Conservation (phyloP, 2,329 filamentous ascomycete species). For the Exophiala sideris region DNA sequence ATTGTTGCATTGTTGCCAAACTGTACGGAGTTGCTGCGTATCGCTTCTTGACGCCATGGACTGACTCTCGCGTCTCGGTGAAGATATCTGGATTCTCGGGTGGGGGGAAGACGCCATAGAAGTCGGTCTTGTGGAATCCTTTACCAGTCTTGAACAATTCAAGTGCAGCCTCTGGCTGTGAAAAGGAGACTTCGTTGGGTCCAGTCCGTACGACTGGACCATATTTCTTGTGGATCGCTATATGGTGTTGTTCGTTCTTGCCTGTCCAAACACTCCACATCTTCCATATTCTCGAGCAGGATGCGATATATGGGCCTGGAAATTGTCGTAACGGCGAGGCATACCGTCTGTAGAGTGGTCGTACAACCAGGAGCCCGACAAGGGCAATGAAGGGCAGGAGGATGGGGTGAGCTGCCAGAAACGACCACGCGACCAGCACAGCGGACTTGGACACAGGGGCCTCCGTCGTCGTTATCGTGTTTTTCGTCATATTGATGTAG, state of each 20-base stretch:
- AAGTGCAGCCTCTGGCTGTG: conserved; percentile 47
- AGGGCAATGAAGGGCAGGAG: conserved; percentile 22
- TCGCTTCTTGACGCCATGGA: conserved; percentile 58
- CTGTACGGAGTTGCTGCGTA: conserved; percentile 32
- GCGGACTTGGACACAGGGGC: conserved; percentile 19
- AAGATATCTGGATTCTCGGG: conserved; percentile 59
- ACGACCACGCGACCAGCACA: conserved; percentile 12
- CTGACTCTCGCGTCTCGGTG: conserved; percentile 53
- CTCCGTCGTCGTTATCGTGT: conserved; percentile 11
- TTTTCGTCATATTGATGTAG: conserved; percentile 8
- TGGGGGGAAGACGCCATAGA: conserved; percentile 55
- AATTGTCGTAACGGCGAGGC: conserved; percentile 40
- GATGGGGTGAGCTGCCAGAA: conserved; percentile 18
- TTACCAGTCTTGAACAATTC: conserved; percentile 49
- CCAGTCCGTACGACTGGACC: conserved; percentile 49
- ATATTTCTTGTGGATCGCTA: conserved; percentile 39
- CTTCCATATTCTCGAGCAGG: conserved; percentile 42
- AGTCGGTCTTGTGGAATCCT: conserved; percentile 53
- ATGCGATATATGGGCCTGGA: conserved; percentile 42
- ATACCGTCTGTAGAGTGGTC: conserved; percentile 46
- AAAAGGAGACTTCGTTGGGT: conserved; percentile 48
- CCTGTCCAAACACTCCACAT: conserved; percentile 38
- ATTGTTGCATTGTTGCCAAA: conserved; percentile 30
- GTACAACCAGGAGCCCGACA: conserved; percentile 29
- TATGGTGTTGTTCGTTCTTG: conserved; percentile 37